Evolutionary conservation across 1,139 yeast species (phyloP).

Genomic region (Blastobotrys aristatus): DNA sequence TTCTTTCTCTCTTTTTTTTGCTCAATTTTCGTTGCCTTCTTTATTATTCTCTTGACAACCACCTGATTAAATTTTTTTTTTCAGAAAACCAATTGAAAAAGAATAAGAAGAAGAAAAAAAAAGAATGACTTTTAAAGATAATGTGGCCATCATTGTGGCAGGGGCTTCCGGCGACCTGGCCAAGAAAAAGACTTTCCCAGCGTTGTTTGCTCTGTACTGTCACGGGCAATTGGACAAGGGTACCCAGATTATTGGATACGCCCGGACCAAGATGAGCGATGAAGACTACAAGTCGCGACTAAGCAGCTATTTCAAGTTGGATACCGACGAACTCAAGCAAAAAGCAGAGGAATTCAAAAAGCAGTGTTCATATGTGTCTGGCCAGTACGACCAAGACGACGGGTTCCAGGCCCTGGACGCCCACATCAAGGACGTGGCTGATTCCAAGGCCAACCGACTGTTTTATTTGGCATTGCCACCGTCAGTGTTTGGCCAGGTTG

Average conservation of each 20-base stretch:
- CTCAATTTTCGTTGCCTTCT: not conserved
- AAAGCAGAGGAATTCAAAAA: constrained; percentile 61
- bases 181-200: constrained; percentile 77
- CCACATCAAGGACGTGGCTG: constrained; percentile 51
- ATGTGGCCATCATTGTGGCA: constrained; percentile 75
- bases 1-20: not conserved
- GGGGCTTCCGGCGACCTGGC: constrained; percentile 98
- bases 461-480: constrained; percentile 96
- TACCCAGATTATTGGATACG: constrained; percentile 82
- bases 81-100: not conserved
- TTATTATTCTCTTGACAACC: not conserved
- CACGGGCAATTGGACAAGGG: constrained; percentile 72
- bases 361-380: constrained; percentile 63
- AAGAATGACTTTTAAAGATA: constrained; percentile 34
- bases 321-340: constrained; percentile 39
- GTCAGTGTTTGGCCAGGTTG: constrained; percentile 77
- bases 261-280: constrained; percentile 67
- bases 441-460: constrained; percentile 54
- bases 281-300: constrained; percentile 67
- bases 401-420: constrained; percentile 59
- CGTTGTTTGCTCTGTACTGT: constrained; percentile 47
- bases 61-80: not conserved
- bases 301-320: constrained; percentile 58
- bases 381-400: constrained; percentile 73
- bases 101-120: not conserved